These are phyloP conservation scores for Cyclotella sp. DNA, from an alignment of 108 stramenopile genomes.

Conservation along the genomic window DNA sequence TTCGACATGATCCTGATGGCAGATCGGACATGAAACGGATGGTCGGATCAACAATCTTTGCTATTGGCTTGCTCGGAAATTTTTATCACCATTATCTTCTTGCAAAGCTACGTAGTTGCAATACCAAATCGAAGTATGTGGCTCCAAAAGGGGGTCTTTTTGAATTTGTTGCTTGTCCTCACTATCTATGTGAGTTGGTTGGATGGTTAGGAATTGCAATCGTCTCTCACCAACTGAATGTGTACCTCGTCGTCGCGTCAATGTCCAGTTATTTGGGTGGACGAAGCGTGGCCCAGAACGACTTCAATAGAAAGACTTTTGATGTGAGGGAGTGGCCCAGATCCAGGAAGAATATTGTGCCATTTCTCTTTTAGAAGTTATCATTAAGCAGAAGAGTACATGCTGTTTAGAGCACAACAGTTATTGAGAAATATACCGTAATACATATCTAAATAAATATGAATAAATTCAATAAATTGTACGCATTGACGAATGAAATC, in stretches of 20 bases:
- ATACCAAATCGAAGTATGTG: conserved; percentile 48
- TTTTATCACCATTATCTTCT: conserved; percentile 76
- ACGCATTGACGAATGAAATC: neutral
- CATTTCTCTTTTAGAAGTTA: conserved; percentile 58
- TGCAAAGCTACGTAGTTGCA: conserved; percentile 43
- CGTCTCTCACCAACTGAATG: conserved; percentile 52
- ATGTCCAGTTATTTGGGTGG: conserved; percentile 65
- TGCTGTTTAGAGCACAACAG: no score
- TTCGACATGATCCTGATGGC: neutral
- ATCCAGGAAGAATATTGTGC: conserved; percentile 58
- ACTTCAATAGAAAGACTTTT: conserved; percentile 61
- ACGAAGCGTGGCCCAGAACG: conserved; percentile 61
- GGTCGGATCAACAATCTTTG: conserved; percentile 44
- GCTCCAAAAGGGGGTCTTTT: conserved; percentile 71
- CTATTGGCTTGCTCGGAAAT: conserved; percentile 61
- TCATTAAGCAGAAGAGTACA: neutral
- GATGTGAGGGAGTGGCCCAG: conserved; percentile 59
- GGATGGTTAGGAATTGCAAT: conserved; percentile 72
- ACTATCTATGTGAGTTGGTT: conserved; percentile 74
- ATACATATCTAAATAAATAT: no score
- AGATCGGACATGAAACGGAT: neutral
- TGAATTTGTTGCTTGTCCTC: conserved; percentile 63
- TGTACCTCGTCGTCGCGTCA: conserved; percentile 37
- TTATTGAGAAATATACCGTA: neutral
- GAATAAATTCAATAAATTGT: neutral